Conservation (phyloP, 345 rosid genomes). For the Eucalyptus erythrocorys region DNA sequence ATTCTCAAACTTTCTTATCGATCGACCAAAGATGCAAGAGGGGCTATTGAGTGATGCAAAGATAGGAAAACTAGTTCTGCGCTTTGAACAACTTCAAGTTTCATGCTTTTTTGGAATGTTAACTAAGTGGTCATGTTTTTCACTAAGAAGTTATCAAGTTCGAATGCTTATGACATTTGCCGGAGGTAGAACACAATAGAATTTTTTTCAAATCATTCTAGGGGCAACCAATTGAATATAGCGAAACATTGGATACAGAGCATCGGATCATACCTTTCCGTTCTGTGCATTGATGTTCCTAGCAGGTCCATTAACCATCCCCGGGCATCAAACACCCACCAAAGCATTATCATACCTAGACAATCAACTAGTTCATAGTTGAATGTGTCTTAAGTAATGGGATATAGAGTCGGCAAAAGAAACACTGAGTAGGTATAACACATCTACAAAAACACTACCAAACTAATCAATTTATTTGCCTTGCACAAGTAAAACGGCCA, state of each 20-base stretch:
- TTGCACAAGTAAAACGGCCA: conserved; percentile 49
- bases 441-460: conserved; percentile 41
- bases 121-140: neutral
- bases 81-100: neutral
- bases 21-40: neutral
- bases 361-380: conserved; percentile 47
- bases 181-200: neutral
- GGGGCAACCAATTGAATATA: neutral
- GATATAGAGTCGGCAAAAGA: conserved; percentile 42
- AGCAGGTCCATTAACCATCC: conserved; percentile 54
- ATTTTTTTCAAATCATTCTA: neutral
- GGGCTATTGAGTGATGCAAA: neutral
- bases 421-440: conserved; percentile 48
- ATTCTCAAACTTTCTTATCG: neutral
- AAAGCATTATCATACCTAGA: conserved; percentile 32
- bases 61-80: neutral
- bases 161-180: neutral
- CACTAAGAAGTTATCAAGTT: neutral
- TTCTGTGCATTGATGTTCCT: conserved; percentile 29
- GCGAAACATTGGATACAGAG: neutral
- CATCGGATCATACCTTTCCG: neutral
- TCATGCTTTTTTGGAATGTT: neutral
- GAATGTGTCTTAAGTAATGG: conserved; percentile 32
- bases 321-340: conserved; percentile 47
- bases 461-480: conserved; percentile 36